Base-by-base conservation (phyloP, 2,329 filamentous ascomycete species). In the Falciphora oryzae region DNA sequence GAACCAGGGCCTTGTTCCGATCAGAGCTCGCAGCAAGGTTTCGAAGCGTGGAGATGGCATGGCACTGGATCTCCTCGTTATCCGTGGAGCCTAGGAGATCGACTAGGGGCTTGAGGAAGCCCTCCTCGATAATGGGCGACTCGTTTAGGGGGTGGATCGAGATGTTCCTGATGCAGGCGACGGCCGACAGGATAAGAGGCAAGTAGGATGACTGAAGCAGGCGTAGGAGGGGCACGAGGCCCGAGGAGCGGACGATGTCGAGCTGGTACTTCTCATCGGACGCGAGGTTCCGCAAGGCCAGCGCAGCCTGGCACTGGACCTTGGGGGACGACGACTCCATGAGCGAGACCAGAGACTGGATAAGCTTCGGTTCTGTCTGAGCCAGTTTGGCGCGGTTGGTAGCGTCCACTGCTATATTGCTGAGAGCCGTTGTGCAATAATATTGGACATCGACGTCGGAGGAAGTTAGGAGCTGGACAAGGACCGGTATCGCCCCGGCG, bases 251-350 rank as follows among this genome's bases (percentile, higher is more conserved):
- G 56, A 99, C 95, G 71, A 99, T 98, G 74, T 99, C 95, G 61
- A 99, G 86, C 78, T 99, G 95, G 73, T 99, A 99, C 75, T 97
- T 97, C 76, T 99, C 95, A 75, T 99, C 95, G 18, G 95, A 99
- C 5, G 95, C 95, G 63, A 99, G 83, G 74, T 99, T 99, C 72
- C 95, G 88, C 62, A 99, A 86, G 31, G 95, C 95, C 58, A 99
- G 81, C 28, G 95, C 95, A 63, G 95, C 95, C 80, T 99, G 95
- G 74, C 95, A 98, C 77, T 99, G 95, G 14, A 99, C 95, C 77
- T 98, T 99, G 61, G 93, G 93, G 1, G 94, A 97, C 25, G 92
- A 93, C 0, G 94, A 97, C 75, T 97, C 94, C 93, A 98, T 99
- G 31, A 99, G 83, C 71, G 95, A 92, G 63, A 99, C 95, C 61